phyloP scores from a whole-genome alignment of 2,329 filamentous ascomycete species.

The Aspergillus puulaauensis region DNA sequence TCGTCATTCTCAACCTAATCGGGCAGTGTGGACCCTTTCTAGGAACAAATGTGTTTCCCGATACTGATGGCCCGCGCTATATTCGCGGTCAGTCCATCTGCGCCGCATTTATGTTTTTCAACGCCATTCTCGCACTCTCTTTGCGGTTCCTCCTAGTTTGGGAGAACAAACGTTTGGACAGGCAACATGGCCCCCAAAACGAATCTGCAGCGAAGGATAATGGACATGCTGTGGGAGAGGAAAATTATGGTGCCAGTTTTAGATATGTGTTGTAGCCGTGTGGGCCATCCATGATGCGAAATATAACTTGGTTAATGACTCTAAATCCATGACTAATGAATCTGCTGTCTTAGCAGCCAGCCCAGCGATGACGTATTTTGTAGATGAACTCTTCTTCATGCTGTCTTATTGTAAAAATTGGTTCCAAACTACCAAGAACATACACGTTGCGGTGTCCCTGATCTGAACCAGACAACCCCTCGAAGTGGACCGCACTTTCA shows the following conservation, averaged over 20 bases:
- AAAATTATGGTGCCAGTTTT: conserved; percentile 41
- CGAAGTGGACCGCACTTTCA: too few relatives aligned
- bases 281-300: not conserved
- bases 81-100: conserved; percentile 61
- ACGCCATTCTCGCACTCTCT: conserved; percentile 53
- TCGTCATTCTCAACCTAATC: conserved; percentile 66
- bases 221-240: conserved; percentile 29
- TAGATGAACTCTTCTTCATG: not conserved
- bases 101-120: conserved; percentile 62
- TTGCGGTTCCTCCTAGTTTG: conserved; percentile 56
- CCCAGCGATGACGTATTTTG: too few relatives aligned
- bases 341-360: not conserved
- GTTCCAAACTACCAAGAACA: not conserved
- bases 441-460: not conserved
- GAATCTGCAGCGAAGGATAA: conserved; percentile 14
- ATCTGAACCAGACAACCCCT: not conserved
- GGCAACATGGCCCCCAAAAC: conserved; percentile 40
- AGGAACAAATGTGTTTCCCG: conserved; percentile 64
- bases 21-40: conserved; percentile 65
- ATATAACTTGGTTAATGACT: not conserved
- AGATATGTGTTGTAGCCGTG: conserved; percentile 35
- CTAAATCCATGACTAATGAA: not conserved
- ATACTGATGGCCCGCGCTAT: conserved; percentile 47
- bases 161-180: conserved; percentile 62
- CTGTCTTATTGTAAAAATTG: not conserved